Conservation (phyloP, 2,329 filamentous ascomycete genomes). For the Cercospora beticola region DNA sequence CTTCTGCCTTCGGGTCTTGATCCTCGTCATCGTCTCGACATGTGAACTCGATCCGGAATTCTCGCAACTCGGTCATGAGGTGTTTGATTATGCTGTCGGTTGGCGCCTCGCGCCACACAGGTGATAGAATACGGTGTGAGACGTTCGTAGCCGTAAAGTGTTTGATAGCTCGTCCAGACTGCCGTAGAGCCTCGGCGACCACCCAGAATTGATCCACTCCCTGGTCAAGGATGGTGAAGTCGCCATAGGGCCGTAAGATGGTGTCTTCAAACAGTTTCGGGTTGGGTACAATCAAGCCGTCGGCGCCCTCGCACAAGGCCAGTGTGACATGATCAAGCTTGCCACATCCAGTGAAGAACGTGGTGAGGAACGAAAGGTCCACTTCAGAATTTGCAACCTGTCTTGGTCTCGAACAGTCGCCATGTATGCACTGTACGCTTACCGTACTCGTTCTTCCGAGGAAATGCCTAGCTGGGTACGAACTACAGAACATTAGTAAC, state of each 20-base stretch:
- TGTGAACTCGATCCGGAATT: neutral
- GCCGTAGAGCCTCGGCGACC: neutral
- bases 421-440: neutral
- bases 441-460: neutral
- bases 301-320: neutral
- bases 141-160: neutral
- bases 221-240: neutral
- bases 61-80: neutral
- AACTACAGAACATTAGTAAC: no score
- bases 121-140: neutral
- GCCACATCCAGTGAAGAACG: neutral
- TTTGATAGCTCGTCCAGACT: neutral
- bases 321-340: neutral
- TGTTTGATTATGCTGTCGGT: neutral
- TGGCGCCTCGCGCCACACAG: neutral
- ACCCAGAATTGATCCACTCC: constrained; percentile 13
- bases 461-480: neutral
- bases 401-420: neutral
- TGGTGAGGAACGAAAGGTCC: neutral
- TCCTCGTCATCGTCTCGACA: neutral
- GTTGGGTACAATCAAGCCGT: neutral
- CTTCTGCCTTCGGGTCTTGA: neutral
- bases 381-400: neutral
- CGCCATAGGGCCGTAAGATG: neutral
- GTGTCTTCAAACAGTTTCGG: neutral